Percentiles rank a stretch among this genome's conserved stretches.
Evolutionary conservation across 1,284 basidiomycete species (phyloP).

Genomic region (Grifola frondosa): DNA sequence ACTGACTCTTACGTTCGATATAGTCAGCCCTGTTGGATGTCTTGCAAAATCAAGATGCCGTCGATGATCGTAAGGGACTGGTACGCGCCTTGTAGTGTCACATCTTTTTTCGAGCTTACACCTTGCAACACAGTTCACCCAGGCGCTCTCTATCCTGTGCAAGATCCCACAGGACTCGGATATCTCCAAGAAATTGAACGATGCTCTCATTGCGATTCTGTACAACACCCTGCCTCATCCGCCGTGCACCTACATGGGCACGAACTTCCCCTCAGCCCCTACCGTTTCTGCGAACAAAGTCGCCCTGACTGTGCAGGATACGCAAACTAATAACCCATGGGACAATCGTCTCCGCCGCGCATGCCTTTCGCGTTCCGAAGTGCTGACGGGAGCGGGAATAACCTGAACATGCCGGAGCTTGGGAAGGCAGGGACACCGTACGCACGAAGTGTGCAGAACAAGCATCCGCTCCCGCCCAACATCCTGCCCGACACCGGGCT

Average conservation of each 20-base stretch:
- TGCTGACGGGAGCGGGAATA: constrained; percentile 77
- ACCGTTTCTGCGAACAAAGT: constrained; percentile 1
- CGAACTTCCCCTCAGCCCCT: constrained; percentile 27
- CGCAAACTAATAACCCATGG: neutral
- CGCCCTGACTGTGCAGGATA: constrained; percentile 6
- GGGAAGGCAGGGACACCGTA: constrained; percentile 77
- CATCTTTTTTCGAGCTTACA: neutral
- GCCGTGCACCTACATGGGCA: constrained; percentile 62
- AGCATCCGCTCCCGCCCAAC: constrained; percentile 40
- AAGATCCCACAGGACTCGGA: constrained; percentile 50
- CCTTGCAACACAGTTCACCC: constrained; percentile 55
- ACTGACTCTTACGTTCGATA: constrained; percentile 4
- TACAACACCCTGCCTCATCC: constrained; percentile 81
- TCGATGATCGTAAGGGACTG: constrained; percentile 65
- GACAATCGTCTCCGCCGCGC: constrained; percentile 6
- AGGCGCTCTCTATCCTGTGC: constrained; percentile 62
- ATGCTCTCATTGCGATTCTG: constrained; percentile 54
- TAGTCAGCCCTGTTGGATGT: constrained; percentile 50
- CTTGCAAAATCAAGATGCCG: constrained; percentile 40
- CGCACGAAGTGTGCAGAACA: constrained; percentile 67
- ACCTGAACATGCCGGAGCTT: constrained; percentile 65
- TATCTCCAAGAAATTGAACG: constrained; percentile 47
- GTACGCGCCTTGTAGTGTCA: constrained; percentile 27
- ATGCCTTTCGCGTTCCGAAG: constrained; percentile 50
- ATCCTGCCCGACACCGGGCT: constrained; percentile 66